Base-by-base conservation (phyloP, 2,329 filamentous ascomycete species). In the Cladosporium sp. region DNA sequence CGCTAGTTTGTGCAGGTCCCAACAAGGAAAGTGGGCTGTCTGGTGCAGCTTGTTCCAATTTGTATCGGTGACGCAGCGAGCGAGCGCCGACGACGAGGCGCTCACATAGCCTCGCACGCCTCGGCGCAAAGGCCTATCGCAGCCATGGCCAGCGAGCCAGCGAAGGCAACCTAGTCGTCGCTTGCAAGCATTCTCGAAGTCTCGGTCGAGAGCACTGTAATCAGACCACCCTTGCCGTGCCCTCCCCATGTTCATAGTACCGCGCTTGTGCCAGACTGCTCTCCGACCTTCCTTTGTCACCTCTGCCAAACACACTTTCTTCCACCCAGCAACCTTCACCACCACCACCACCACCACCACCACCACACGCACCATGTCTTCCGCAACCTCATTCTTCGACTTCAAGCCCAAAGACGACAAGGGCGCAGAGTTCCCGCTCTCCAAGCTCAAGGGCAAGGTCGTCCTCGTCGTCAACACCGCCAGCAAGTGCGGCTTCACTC, bases 401-500 rank as follows among this genome's bases (percentile, higher is more conserved):
- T 95, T 95, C 77, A 90, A 87, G 78, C 86, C 89, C 64, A 83
- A 69, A 34, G 61, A 61, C 61, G 62, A 91, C 73, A 87, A 86
- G 73, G 91, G 91, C 74, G 71, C 83, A 57, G 82, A 88, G 65
- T 87, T 87, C 71, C 79, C 85, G 59, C 81, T 97, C 64, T 71
- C 78, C 65, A 76, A 86, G 61, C 89, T 91, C 78, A 85, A 90
- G 74, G 90, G 88, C 82, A 97, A 97, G 77, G 93, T 97, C 66
- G 85, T 97, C 67, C 87, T 99, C 60, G 82, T 96, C 69, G 91
- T 99, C 78, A 99, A 99, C 85, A 97, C 93, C 1, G 94, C 94
- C 66, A 96, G 90, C 74, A 97, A 97, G 80, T 99, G 94, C 81
- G 93, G 94, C 74, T 97, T 97, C 84, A 97, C 94, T 2, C 91